Conservation (phyloP, 2,329 filamentous ascomycete species). For the Sarocladium kiliense region DNA sequence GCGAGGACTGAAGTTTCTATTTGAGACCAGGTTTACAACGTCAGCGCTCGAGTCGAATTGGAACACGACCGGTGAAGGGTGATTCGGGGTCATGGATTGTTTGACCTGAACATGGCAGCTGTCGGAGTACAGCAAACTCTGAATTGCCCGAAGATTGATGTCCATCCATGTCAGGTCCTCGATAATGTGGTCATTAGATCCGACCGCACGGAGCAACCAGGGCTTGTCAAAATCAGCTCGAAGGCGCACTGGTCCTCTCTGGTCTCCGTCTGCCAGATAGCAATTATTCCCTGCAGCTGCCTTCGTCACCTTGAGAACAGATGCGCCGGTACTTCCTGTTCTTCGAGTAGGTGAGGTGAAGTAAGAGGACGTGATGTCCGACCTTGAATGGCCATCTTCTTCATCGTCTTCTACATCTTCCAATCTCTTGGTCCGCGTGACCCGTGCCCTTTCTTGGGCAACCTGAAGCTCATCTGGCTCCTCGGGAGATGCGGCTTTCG, state of each 20-base stretch:
- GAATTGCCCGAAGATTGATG: neutral
- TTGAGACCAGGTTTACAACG: neutral
- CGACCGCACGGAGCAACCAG: neutral
- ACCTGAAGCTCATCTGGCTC: constrained; percentile 22
- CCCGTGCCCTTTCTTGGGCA: neutral
- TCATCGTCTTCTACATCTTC: neutral
- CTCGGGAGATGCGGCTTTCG: neutral
- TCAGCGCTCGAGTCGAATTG: neutral
- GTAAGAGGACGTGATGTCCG: neutral
- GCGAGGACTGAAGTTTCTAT: neutral
- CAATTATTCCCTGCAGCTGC: neutral
- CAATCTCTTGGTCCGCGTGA: neutral
- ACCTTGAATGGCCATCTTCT: constrained; percentile 5
- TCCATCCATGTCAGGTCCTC: neutral
- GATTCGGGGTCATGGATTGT: neutral
- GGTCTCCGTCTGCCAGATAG: neutral
- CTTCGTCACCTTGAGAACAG: neutral
- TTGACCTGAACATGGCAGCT: neutral
- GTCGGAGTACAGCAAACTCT: neutral
- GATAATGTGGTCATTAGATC: neutral
- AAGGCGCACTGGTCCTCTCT: neutral
- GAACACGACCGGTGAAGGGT: neutral
- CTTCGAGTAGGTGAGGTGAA: neutral
- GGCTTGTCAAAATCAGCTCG: neutral
- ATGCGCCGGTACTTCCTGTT: neutral